phyloP scores from a whole-genome alignment of 257 asterid genomes.

The Jasminum sambac region DNA sequence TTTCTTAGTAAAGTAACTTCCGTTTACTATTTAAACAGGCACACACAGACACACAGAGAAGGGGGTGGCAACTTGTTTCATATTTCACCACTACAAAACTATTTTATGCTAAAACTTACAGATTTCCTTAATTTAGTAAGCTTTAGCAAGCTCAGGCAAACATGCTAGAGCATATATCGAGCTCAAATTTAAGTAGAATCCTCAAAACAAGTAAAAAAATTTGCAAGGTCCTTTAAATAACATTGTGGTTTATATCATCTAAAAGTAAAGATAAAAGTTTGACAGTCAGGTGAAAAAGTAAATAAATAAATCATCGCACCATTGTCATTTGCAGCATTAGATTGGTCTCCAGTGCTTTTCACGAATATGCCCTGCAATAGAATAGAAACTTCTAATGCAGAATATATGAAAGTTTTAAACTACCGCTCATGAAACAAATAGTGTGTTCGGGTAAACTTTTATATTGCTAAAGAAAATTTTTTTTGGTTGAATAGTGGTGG shows the following conservation, averaged over 20 bases:
- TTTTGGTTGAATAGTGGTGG: too few relatives aligned
- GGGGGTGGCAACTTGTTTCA: neutral
- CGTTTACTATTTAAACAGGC: neutral
- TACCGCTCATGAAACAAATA: neutral
- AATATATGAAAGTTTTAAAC: neutral
- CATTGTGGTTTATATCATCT: neutral
- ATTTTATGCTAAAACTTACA: neutral
- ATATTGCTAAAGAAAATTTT: too few relatives aligned
- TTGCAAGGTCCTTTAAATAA: neutral
- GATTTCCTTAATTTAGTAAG: neutral
- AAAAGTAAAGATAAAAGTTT: neutral
- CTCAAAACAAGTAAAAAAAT: neutral
- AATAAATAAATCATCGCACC: constrained; percentile 45
- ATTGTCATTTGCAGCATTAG: constrained; percentile 57
- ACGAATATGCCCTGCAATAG: constrained; percentile 53
- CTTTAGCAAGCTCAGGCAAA: neutral
- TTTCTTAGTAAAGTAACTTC: neutral
- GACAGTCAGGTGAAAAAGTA: neutral
- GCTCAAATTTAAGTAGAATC: neutral
- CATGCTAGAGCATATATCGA: neutral
- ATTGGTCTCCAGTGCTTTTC: constrained; percentile 73
- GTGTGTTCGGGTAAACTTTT: too few relatives aligned
- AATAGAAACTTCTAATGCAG: neutral
- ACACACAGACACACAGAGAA: too few relatives aligned
- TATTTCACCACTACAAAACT: neutral